Conservation (phyloP, 202 grass and related monocot genomes). For the Digitaria exilis region DNA sequence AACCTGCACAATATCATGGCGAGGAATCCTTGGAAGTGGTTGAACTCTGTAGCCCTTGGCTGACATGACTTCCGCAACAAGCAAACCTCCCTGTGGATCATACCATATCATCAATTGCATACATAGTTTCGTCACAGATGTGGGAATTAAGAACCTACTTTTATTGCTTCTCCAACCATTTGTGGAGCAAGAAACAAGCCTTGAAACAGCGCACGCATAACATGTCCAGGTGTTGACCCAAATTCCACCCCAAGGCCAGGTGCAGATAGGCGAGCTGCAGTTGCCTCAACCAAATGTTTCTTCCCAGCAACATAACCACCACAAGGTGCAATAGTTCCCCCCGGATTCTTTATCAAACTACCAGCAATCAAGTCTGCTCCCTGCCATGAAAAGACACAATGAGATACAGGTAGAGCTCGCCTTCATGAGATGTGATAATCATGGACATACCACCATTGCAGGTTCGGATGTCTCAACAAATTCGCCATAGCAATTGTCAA, state of each 20-base stretch:
- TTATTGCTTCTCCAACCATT: constrained; percentile 94
- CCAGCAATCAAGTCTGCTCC: constrained; percentile 91
- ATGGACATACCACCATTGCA: constrained; percentile 75
- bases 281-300: constrained; percentile 67
- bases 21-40: constrained; percentile 61
- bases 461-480: constrained; percentile 87
- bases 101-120: constrained; percentile 9
- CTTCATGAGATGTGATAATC: not conserved
- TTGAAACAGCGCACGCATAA: constrained; percentile 84
- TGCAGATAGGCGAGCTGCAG: constrained; percentile 80
- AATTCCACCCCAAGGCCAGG: constrained; percentile 88
- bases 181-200: constrained; percentile 93
- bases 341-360: constrained; percentile 95
- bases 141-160: constrained; percentile 38
- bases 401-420: constrained; percentile 6
- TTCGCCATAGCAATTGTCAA: constrained; percentile 98
- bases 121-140: not conserved
- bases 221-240: constrained; percentile 80
- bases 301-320: constrained; percentile 94
- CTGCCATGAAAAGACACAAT: constrained; percentile 45
- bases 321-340: constrained; percentile 84
- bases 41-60: constrained; percentile 81
- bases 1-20: constrained; percentile 91
- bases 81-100: constrained; percentile 70
- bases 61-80: constrained; percentile 90